Evolutionary conservation across 257 asterid species (phyloP), one percentile per base, ranked within the genome.

Genomic region (Vinca minor): DNA sequence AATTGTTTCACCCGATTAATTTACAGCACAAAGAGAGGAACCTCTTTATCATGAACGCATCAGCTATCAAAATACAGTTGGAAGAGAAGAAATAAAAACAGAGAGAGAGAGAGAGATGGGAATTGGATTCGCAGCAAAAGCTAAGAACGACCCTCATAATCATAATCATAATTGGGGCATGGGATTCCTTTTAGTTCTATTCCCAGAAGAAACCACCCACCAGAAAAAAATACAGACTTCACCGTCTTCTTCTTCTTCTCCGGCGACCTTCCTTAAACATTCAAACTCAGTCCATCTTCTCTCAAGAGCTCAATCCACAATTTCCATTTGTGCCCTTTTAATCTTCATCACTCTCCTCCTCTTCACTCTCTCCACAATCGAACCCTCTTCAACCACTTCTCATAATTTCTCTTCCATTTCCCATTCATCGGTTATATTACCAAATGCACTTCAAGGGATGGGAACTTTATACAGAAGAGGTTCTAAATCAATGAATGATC

Each of bases 401-500:
- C n/a, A n/a, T 79, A 34, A 34, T 34, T 34, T 34, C 38, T 20
- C 59, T n/a, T n/a, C n/a, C n/a, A n/a, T n/a, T n/a, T n/a, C n/a
- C n/a, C n/a, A n/a, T n/a, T 36, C 64, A 23, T 25, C 17, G 9
- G 25, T 69, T 0, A 29, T 84, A 1, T 14, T 71, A 3, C 90
- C 68, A 3, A 87, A 69, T 52, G 96, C 98, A 47, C 70, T 92
- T 78, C 98, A 92, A 25, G 92, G 95, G 0, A 83, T 92, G 96
- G 96, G 98, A 32, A 75, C 81, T 45, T 48, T 87, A 31, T 83
- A 89, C 62, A 69, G 96, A 20, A 72, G 89, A 63, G 98, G 98
- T 17, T 83, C 89, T 21, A 57, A 82, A 64, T 87, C 91, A 1
- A 87, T 92, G 98, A 80, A 70, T 62, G 89, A 89, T 58, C 76